These are phyloP conservation scores for Alternaria burnsii DNA, from an alignment of 2,329 filamentous ascomycete species.

Conservation along the genomic window DNA sequence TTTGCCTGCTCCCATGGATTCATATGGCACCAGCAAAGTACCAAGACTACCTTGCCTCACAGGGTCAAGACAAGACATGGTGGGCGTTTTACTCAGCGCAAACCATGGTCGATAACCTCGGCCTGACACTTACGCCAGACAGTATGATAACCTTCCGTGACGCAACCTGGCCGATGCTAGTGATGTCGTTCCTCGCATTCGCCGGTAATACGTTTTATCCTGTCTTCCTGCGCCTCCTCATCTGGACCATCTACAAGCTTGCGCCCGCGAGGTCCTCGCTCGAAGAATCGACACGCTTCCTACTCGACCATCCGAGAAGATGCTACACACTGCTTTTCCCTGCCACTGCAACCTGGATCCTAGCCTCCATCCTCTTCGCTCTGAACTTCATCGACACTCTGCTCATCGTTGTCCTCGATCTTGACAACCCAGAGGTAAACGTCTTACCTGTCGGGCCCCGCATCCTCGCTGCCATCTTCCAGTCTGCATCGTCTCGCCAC, in stretches of 20 bases:
- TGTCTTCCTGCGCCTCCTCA: conserved; percentile 92
- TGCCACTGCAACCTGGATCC: conserved; percentile 90
- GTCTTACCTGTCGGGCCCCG: conserved; percentile 74
- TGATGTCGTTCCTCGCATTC: conserved; percentile 86
- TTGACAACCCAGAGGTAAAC: conserved; percentile 75
- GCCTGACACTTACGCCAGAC: conserved; percentile 88
- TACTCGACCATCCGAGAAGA: conserved; percentile 92
- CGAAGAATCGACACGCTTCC: conserved; percentile 88
- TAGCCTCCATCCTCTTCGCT: conserved; percentile 82
- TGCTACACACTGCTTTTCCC: conserved; percentile 97
- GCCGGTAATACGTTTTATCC: conserved; percentile 96
- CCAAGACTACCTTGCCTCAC: conserved; percentile 53
- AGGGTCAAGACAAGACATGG: conserved; percentile 58
- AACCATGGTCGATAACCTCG: conserved; percentile 91
- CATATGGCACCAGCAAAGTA: conserved; percentile 53
- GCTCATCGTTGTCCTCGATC: conserved; percentile 90
- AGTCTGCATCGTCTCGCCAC: conserved; percentile 87
- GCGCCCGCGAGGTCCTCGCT: conserved; percentile 72
- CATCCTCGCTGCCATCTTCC: conserved; percentile 87
- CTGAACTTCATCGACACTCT: conserved; percentile 87
- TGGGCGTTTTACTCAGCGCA: conserved; percentile 86
- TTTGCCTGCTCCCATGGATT: conserved; percentile 85
- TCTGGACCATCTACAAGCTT: conserved; percentile 79
- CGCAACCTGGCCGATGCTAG: conserved; percentile 76
- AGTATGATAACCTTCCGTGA: conserved; percentile 90